Base-by-base conservation (phyloP, 345 rosid species). In the Camelina laxa region DNA sequence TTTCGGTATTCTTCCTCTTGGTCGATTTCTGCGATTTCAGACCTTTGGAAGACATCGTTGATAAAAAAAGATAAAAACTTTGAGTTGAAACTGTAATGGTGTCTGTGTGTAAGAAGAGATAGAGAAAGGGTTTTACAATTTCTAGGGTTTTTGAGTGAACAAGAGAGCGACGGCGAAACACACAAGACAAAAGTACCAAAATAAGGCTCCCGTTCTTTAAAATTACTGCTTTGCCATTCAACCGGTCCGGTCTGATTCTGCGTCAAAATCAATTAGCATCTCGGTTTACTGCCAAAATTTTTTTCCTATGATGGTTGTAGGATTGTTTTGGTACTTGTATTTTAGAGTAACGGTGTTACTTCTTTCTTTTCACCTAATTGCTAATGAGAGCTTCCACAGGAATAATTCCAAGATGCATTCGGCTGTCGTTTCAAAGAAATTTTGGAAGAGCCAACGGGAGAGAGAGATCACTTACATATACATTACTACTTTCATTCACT, bases 71-170 rank as follows among this genome's bases (percentile, higher is more conserved):
- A 38, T 14, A 8, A 36, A 8, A 31, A 5, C 35, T 9, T 27
- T 20, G 1, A 35, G 68, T 14, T 33, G 6, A 57, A 27, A 9
- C 70, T 69, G 47, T 44, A 7, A n/a, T 17, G 22, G 33, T 31
- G 30, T 2, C 4, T 45, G 20, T 45, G 8, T 15, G 19, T 7
- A 1, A 9, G 17, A 5, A 38, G 75, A 48, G 66, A 57, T 39
- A 51, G 12, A 30, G 36, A 51, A 58, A 24, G 56, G 60, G 73
- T 78, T 71, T 72, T 6, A 65, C 41, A 51, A 2, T 59, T 51
- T 49, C 69, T 78, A 78, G 81, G 81, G 81, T 78, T 78, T 78
- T 78, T 35, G 67, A 42, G 56, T 33, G 30, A 24, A 63, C 60
- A 61, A 38, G 12, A 22, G 45, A 62, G 44, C 36, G 72, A 56